Base-by-base conservation (phyloP, 257 asterid species). In the Primulina eburnea region DNA sequence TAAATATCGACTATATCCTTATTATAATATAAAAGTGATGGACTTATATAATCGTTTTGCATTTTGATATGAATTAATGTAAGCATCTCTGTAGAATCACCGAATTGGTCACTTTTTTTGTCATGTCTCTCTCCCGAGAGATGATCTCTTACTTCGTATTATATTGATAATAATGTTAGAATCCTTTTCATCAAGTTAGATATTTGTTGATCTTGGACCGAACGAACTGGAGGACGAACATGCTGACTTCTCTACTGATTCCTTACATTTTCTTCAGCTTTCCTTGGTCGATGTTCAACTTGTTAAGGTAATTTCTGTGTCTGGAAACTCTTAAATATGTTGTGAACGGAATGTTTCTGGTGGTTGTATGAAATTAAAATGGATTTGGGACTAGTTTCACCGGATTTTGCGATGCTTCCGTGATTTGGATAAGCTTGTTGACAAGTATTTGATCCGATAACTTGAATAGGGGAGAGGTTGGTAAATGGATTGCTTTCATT, bases 211-310 rank as follows among this genome's bases (percentile, higher is more conserved):
- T 50, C 56, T 16, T 50, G 56, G 56, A 50, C 71, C 89, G 96
- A 75, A 92, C 98, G 4, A 90, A 92, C 79, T 92, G 98, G 98
- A 87, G 88, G 86, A 82, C 88, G 12, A 88, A 88, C 81, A 92
- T 92, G 74, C 88, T 92, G 26, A 92, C 97, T 26, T 67, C 90
- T 0, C 89, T 92, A 33, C 76, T 92, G 7, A 78, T 92, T 65
- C 98, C 98, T 30, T 90, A 92, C 66, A 88, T 90, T 53, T 90
- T 90, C 97, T 76, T 92, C 60, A 82, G 88, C 65, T 79, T 90
- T 37, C 98, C 98, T 2, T 58, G 76, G 0, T 8, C 72, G 6
- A 60, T 88, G 12, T 90, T 92, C 88, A 47, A 79, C 76, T 77
- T 88, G 21, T 84, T 89, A 35, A 85, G 97, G 97, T 90, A 72